Conservation (phyloP, 2,329 filamentous ascomycete species). For the Didymella pinodella region DNA sequence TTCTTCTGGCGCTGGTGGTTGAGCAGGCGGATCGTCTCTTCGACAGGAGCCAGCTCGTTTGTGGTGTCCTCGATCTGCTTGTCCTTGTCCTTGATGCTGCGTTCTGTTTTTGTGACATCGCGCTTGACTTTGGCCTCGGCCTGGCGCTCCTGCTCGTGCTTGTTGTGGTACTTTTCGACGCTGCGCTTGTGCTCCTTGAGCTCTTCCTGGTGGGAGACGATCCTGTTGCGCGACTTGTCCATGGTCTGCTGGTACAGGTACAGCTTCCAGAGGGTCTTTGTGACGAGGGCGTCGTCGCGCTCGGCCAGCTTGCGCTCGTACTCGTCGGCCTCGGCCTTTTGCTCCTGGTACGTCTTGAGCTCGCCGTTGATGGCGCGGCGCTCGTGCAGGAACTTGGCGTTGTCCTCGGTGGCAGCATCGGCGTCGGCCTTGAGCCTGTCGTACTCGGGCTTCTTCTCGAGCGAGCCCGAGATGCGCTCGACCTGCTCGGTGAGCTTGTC, state of each 20-base stretch:
- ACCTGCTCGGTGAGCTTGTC: slow-evolving; percentile 93
- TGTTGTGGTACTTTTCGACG: slow-evolving; percentile 82
- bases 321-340: slow-evolving; percentile 93
- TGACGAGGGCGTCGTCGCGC: slow-evolving; percentile 88
- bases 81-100: slow-evolving; percentile 83
- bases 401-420: slow-evolving; percentile 86
- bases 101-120: slow-evolving; percentile 82
- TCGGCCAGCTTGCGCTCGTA: slow-evolving; percentile 92
- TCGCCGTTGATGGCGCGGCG: slow-evolving; percentile 96
- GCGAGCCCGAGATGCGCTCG: slow-evolving; percentile 95
- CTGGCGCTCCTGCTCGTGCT: slow-evolving; percentile 80
- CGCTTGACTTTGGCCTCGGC: slow-evolving; percentile 81
- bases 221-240: slow-evolving; percentile 87
- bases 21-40: slow-evolving; percentile 85
- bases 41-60: slow-evolving; percentile 84
- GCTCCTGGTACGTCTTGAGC: slow-evolving; percentile 96
- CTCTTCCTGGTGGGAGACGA: slow-evolving; percentile 92
- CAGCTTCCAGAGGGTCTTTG: slow-evolving; percentile 94
- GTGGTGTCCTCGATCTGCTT: slow-evolving; percentile 86
- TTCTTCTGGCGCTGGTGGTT: slow-evolving; percentile 73
- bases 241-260: slow-evolving; percentile 95
- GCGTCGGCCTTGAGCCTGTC: slow-evolving; percentile 86
- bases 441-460: slow-evolving; percentile 94
- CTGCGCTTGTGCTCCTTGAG: slow-evolving; percentile 90
- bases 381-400: slow-evolving; percentile 85